Conservation (phyloP, 352 stramenopile genomes). For the Albugo laibachii region DNA sequence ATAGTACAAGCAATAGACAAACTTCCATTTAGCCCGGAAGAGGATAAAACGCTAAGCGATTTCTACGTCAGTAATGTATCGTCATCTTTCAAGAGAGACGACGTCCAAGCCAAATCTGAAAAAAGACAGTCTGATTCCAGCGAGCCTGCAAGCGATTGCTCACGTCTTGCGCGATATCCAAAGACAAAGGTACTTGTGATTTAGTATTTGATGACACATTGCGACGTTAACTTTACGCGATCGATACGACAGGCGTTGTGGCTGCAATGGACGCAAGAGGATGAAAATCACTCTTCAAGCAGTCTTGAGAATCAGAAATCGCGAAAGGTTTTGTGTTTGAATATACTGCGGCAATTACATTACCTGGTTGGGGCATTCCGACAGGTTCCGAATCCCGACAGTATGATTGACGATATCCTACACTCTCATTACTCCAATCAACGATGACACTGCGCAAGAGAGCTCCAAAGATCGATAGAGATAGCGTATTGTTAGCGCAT, state of each 20-base stretch:
- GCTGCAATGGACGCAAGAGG: constrained; percentile 13
- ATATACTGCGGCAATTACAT: constrained; percentile 44
- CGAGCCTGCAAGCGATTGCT: not conserved
- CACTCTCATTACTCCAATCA: not conserved
- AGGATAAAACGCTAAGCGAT: constrained; percentile 30
- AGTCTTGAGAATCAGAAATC: constrained; percentile 13
- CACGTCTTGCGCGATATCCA: constrained; percentile 27
- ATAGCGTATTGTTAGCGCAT: too few species aligned
- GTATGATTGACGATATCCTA: constrained; percentile 35
- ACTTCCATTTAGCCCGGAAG: constrained; percentile 42
- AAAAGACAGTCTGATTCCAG: not conserved
- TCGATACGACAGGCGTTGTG: constrained; percentile 19
- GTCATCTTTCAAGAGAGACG: constrained; percentile 10
- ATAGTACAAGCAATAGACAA: constrained; percentile 38
- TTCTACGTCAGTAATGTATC: constrained; percentile 23
- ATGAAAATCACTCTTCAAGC: too few species aligned
- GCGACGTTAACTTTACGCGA: not conserved
- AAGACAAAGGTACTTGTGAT: constrained; percentile 13
- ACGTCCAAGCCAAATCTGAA: not conserved
- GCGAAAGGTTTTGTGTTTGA: constrained; percentile 20
- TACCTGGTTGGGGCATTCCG: constrained; percentile 55
- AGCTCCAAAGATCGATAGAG: too few species aligned
- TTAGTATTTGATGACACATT: not conserved
- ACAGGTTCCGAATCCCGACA: constrained; percentile 37
- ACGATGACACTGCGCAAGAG: not conserved